Conservation (phyloP, 2,329 filamentous ascomycete species). For the Orbilia blumenaviensis region DNA sequence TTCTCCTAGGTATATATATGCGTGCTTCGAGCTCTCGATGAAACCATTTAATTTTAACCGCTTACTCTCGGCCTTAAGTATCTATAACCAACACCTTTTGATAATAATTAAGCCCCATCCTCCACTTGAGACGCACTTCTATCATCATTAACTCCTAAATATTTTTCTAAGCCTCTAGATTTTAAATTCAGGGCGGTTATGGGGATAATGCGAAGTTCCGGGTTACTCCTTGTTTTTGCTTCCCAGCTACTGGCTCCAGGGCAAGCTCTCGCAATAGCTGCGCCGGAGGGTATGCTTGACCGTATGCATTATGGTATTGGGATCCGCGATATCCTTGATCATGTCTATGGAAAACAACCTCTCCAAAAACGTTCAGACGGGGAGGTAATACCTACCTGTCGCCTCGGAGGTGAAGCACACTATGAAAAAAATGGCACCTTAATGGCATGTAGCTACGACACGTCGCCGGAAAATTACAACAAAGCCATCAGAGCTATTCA, state of each 20-base stretch:
- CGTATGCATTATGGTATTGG: slow-evolving; percentile 20
- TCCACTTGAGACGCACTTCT: no score
- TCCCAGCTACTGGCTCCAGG: background rate
- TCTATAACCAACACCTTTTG: no score
- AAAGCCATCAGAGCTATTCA: slow-evolving; percentile 20
- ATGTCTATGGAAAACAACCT: slow-evolving; percentile 19
- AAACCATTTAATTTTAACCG: no score
- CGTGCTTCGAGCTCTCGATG: no score
- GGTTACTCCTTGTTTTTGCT: background rate
- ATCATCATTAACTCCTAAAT: no score
- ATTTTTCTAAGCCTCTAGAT: no score
- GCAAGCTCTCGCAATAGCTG: background rate
- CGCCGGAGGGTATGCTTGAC: background rate
- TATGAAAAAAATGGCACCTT: slow-evolving; percentile 3
- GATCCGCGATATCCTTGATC: slow-evolving; percentile 23
- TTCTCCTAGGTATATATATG: no score
- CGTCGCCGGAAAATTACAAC: slow-evolving; percentile 15
- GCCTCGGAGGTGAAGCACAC: background rate
- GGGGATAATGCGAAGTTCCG: background rate
- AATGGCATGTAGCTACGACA: slow-evolving; percentile 19
- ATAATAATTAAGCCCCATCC: no score
- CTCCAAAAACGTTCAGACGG: slow-evolving; percentile 14
- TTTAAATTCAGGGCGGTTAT: background rate
- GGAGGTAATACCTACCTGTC: background rate
- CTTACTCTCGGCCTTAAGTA: no score